Base-by-base conservation (phyloP, 1,139 yeast genomes). In the Geotrichum aggregatum region DNA sequence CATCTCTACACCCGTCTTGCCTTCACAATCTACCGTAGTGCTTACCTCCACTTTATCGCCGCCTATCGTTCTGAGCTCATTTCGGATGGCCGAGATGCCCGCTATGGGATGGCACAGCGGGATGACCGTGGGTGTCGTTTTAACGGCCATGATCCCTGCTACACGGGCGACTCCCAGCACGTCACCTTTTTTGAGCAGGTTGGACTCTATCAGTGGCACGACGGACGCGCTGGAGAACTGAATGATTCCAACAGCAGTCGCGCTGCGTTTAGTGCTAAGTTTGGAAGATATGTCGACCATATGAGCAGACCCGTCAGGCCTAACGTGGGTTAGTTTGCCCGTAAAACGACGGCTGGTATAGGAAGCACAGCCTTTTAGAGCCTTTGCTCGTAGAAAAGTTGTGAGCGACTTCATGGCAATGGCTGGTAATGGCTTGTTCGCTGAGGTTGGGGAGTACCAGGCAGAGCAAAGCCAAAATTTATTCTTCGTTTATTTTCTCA, bases 1-100 rank as follows among this genome's bases (percentile, higher is more conserved):
- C 80, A 77, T 77, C 57, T 77, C 81, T 11, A 77, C 80, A 0
- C 81, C 81, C 0, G 81, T 77, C 52, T 72, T 69, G 10, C 79
- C 80, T 6, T 66, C 66, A 55, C 79, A 75, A 35, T 70, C 69
- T 1, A 75, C 80, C 0, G 66, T 64, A 50, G 76, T 67, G 24
- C 56, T 55, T 11, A 65, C 68, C 45, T 59, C 56, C 4, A 75
- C 65, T 1, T 56, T 48, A 2, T 21, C 18, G 0, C 44, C 49
- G 5, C 54, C 60, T 1, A 58, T 52, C 0, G 69, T 50, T 4
- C 49, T 50, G 11, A 73, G 58, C 7, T 64, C 61, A 46, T 72
- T 66, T 13, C 63, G 60, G 24, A 76, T 70, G 54, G 72, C 73
- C 2, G 78, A 70, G 19, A 76, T 59, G 8, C 28, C 28, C 28